Evolutionary conservation across 257 asterid species (phyloP), one percentile per base, ranked within the genome.

Genomic region (Cordia subcordata): DNA sequence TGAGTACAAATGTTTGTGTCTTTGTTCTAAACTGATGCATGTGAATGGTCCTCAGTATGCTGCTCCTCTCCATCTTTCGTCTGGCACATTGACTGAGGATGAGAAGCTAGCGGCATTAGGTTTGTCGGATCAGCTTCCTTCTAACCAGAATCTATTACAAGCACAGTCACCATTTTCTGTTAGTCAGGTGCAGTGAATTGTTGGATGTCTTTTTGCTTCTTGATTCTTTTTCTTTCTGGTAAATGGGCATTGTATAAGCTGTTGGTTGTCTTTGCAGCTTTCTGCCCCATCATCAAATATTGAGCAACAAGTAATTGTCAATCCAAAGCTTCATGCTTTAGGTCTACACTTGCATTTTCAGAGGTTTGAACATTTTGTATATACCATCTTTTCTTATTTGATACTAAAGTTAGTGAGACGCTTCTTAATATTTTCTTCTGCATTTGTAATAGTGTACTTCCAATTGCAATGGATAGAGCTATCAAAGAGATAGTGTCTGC

Each of bases 401-500:
- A 13, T 51, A 53, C 13, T 65, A 46, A 57, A 18, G 12, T 15
- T 64, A 15, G 47, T n/a, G n/a, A 35, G 21, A 39, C n/a, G 11
- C 38, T 42, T 55, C 37, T 12, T 10, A 60, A 33, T 37, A 57
- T 39, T 65, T 14, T 13, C 12, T 50, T 22, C 45, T 35, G 45
- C 57, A 21, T 70, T 72, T 80, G 67, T 72, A 68, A 54, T 82
- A 89, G 99, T 58, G 82, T 85, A 17, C 96, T 93, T 65, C 97
- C 99, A 54, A 64, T 76, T 63, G 87, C 97, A 39, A 89, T 93
- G 94, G 97, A 93, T 68, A 75, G 92, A 73, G 96, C 99, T 61
- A 93, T 93, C 65, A 89, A 85, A 62, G 97, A 93, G 80, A 85
- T 93, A 64, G 97, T 83, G 55, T 66, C 95, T 53, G 81, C 89